These are phyloP conservation scores for Cyberlindnera xylosilytica DNA, from an alignment of 805 yeast species.

Conservation along the genomic window DNA sequence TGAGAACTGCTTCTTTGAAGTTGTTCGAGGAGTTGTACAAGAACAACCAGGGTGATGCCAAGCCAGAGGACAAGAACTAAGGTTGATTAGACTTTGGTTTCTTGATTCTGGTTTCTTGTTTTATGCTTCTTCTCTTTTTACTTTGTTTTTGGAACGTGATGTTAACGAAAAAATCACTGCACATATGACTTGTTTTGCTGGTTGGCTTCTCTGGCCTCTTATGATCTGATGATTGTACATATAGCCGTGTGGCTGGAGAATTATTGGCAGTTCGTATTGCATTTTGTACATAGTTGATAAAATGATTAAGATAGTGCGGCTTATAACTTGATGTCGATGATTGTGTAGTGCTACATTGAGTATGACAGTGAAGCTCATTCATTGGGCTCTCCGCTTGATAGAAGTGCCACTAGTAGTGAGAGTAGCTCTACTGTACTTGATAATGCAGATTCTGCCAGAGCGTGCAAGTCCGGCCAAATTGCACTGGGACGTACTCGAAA, in stretches of 20 bases:
- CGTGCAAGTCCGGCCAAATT: no score
- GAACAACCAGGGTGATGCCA: constrained; percentile 24
- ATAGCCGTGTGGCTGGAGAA: constrained; percentile 6
- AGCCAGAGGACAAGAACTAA: constrained; percentile 26
- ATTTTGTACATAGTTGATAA: constrained; percentile 15
- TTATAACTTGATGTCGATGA: no score
- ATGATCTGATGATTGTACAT: constrained; percentile 12
- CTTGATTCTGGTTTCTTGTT: background rate
- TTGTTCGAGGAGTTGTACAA: constrained; percentile 54
- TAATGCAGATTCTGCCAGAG: no score
- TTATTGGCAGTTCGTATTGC: constrained; percentile 8
- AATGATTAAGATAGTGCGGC: constrained; percentile 3
- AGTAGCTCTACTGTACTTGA: no score
- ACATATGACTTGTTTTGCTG: constrained; percentile 6
- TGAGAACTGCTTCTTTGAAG: constrained; percentile 74
- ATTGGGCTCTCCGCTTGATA: no score
- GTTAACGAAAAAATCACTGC: constrained; percentile 5
- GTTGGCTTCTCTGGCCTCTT: background rate
- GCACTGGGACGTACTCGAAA: no score
- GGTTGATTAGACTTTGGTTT: background rate
- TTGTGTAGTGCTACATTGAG: no score
- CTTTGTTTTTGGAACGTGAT: constrained; percentile 6
- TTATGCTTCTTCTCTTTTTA: constrained; percentile 1
- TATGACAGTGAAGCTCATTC: no score
- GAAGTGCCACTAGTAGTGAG: background rate